Evolutionary conservation across 1,284 basidiomycete genomes (phyloP), one percentile per base, ranked within the genome.

Genomic region (Tylopilus sp.): DNA sequence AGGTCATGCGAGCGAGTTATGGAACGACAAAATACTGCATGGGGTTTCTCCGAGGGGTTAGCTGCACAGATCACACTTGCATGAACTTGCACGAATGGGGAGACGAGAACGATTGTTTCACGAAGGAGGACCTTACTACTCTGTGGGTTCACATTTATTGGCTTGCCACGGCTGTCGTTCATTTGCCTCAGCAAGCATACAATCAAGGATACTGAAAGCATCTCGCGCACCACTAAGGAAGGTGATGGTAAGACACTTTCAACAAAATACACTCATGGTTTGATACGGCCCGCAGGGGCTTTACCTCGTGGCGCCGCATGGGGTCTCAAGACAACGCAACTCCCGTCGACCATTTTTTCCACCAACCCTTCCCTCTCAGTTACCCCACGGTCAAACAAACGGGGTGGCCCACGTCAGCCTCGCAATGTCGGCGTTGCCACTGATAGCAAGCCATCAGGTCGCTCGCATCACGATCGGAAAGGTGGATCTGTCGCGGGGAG

Each of bases 21-120:
- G 97, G 97, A 19, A 98, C 95, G 19, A 97, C 96, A 30, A 94
- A 98, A 68, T 99, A 99, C 67, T 99, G 97, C 71, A 95, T 98
- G 77, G 78, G 87, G 10, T 99, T 97, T 68, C 77, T 99, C 56
- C 89, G 95, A 42, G 87, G 92, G 19, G 78, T 83, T 40, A 82
- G 81, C 52, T 99, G 97, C 71, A 81, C 86, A 46, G 92, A 93
- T 64, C 85, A 89, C 59, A 84, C 82, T 52, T 99, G 96, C 71
- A 89, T 95, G 80, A 92, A 92, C 66, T 72, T 97, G 46, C 97
- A 99, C 67, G 97, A 99, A 67, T 96, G 94, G 84, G 96, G 95
- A 18, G 97, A 98, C 59, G 96, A 99, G 68, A 92, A 92, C 50
- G 97, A 99, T 69, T 94, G 90, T 59, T 97, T 94, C 65, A 94